Evolutionary conservation across 805 yeast species (phyloP).

Genomic region (Allodekkera sacchari): DNA sequence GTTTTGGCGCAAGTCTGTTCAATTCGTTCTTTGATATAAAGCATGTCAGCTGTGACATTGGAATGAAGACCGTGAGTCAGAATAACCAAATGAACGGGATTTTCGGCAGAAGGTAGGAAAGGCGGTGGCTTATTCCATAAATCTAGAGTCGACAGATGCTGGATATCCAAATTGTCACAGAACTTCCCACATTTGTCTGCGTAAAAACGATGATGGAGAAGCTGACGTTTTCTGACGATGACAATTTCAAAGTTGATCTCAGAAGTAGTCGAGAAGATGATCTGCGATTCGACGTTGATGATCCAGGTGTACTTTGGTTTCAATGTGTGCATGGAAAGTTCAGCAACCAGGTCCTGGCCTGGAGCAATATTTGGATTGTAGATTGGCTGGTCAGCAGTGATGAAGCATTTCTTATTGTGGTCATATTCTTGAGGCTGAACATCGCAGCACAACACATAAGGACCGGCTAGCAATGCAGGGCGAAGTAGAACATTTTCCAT

Average conservation of each 20-base stretch:
- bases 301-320: conserved; percentile 61
- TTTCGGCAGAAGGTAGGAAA: conserved; percentile 18
- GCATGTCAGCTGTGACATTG: conserved; percentile 84
- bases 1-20: conserved; percentile 37
- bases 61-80: conserved; percentile 91
- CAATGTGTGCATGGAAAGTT: conserved; percentile 56
- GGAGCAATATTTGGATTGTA: conserved; percentile 68
- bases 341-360: conserved; percentile 53
- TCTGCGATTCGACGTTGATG: conserved; percentile 74
- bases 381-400: conserved; percentile 71
- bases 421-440: conserved; percentile 61
- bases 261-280: conserved; percentile 62
- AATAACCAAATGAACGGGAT: conserved; percentile 74
- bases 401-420: conserved; percentile 41
- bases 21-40: conserved; percentile 73
- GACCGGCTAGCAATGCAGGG: conserved; percentile 86
- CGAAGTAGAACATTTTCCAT: conserved; percentile 62
- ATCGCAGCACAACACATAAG: conserved; percentile 79
- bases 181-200: conserved; percentile 16
- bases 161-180: conserved; percentile 30
- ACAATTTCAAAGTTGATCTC: conserved; percentile 59
- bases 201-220: conserved; percentile 24
- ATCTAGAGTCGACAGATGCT: conserved; percentile 51
- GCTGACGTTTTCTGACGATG: conserved; percentile 38
- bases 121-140: conserved; percentile 70